Conservation (phyloP, 2,329 filamentous ascomycete species). For the Harringtonia lauricola region DNA sequence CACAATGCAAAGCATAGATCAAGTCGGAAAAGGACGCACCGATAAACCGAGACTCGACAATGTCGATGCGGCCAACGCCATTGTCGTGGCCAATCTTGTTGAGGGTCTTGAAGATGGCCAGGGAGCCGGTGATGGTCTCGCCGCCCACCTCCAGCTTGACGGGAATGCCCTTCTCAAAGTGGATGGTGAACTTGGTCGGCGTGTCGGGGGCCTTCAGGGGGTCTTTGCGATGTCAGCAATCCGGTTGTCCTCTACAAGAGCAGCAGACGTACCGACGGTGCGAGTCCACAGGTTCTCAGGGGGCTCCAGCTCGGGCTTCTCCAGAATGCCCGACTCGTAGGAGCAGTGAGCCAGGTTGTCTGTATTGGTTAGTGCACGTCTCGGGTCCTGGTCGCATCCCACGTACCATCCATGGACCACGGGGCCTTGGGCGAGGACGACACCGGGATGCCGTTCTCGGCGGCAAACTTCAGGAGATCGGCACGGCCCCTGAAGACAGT, state of each 20-base stretch:
- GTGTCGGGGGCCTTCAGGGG: constrained; percentile 59
- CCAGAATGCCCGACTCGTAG: constrained; percentile 59
- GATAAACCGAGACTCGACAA: constrained; percentile 43
- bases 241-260: too few species aligned
- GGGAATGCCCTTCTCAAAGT: constrained; percentile 67
- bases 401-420: constrained; percentile 39
- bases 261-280: constrained; percentile 28
- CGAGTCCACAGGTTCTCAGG: constrained; percentile 75
- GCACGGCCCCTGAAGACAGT: constrained; percentile 38
- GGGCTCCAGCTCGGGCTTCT: constrained; percentile 52
- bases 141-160: constrained; percentile 41
- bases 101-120: constrained; percentile 60
- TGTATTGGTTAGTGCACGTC: too few species aligned
- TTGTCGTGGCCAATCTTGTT: constrained; percentile 62
- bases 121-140: constrained; percentile 54
- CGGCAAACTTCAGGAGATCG: constrained; percentile 63
- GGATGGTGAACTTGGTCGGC: constrained; percentile 59
- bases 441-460: constrained; percentile 56
- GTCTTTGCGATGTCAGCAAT: constrained; percentile 23
- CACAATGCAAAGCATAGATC: too few species aligned
- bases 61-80: constrained; percentile 73
- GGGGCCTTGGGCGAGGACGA: constrained; percentile 63
- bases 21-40: too few species aligned
- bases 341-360: constrained; percentile 48
- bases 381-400: too few species aligned